Percentiles rank a stretch among this genome's conserved stretches.
phyloP scores from a whole-genome alignment of 2,329 filamentous ascomycete genomes.

The Hortaea werneckii region DNA sequence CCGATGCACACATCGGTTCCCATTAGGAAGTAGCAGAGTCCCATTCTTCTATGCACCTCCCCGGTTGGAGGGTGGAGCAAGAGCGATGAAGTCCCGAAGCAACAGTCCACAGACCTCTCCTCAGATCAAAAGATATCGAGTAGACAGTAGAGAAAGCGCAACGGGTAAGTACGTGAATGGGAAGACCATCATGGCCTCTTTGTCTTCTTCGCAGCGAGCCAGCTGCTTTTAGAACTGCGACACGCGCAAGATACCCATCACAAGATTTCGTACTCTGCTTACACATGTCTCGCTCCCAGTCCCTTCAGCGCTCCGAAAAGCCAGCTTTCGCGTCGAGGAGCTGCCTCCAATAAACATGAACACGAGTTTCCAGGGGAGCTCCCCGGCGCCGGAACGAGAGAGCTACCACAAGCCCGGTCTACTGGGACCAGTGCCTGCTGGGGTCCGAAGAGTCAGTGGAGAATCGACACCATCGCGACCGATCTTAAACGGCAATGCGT shows the following conservation, averaged over 20 bases:
- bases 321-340: slow-evolving; percentile 7
- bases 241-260: no score
- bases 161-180: slow-evolving; percentile 4
- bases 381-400: slow-evolving; percentile 2
- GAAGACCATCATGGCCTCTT: background rate
- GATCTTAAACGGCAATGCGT: slow-evolving; percentile 1
- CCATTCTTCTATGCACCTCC: no score
- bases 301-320: background rate
- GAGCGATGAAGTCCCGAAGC: slow-evolving; percentile 8
- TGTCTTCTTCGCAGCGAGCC: no score
- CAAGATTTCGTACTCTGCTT: no score
- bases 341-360: slow-evolving; percentile 9
- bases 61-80: no score
- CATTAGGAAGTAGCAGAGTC: no score
- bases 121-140: slow-evolving; percentile 7
- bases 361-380: slow-evolving; percentile 1
- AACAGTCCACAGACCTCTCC: slow-evolving; percentile 10
- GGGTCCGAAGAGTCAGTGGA: slow-evolving; percentile 7
- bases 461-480: slow-evolving; percentile 7
- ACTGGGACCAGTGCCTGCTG: slow-evolving; percentile 8
- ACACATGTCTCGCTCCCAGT: background rate
- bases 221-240: no score
- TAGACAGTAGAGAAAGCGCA: slow-evolving; percentile 4
- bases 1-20: no score
- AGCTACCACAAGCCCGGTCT: slow-evolving; percentile 4